phyloP scores from a whole-genome alignment of 257 asterid species.

The Ocimum tenuiflorum region DNA sequence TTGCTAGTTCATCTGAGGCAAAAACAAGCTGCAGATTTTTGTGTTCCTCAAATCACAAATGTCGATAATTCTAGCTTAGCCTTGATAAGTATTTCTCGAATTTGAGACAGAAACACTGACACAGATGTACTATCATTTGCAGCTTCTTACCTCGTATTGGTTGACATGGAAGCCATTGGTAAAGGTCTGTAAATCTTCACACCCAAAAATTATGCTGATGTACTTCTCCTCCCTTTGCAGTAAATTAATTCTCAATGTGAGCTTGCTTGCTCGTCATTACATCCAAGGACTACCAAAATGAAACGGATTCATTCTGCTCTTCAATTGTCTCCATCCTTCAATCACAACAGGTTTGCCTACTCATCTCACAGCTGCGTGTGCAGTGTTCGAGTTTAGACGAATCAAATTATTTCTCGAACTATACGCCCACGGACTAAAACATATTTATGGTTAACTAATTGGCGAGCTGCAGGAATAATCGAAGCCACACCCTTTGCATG shows the following conservation, averaged over 20 bases:
- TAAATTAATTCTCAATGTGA: slow-evolving; percentile 43
- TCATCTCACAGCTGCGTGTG: not conserved
- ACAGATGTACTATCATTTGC: slow-evolving; percentile 16
- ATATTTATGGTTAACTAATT: too few relatives aligned
- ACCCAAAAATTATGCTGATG: slow-evolving; percentile 6
- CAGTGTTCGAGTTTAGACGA: not conserved
- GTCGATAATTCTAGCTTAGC: too few relatives aligned
- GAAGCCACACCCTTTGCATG: too few relatives aligned
- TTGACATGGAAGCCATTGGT: slow-evolving; percentile 59
- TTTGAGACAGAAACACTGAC: not conserved
- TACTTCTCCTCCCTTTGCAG: slow-evolving; percentile 32
- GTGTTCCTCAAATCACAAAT: too few relatives aligned
- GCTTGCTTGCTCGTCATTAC: slow-evolving; percentile 41
- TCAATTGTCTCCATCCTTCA: not conserved
- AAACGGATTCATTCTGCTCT: not conserved
- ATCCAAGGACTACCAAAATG: slow-evolving; percentile 38
- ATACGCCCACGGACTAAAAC: too few relatives aligned
- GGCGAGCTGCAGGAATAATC: too few relatives aligned
- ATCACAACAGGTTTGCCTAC: not conserved
- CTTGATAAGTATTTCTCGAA: not conserved
- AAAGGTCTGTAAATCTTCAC: slow-evolving; percentile 40
- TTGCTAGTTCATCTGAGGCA: too few relatives aligned
- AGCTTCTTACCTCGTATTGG: slow-evolving; percentile 66
- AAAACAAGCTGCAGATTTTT: too few relatives aligned
- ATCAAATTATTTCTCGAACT: too few relatives aligned